phyloP scores from a whole-genome alignment of 2,329 filamentous ascomycete genomes.

The Diaporthe sp. region DNA sequence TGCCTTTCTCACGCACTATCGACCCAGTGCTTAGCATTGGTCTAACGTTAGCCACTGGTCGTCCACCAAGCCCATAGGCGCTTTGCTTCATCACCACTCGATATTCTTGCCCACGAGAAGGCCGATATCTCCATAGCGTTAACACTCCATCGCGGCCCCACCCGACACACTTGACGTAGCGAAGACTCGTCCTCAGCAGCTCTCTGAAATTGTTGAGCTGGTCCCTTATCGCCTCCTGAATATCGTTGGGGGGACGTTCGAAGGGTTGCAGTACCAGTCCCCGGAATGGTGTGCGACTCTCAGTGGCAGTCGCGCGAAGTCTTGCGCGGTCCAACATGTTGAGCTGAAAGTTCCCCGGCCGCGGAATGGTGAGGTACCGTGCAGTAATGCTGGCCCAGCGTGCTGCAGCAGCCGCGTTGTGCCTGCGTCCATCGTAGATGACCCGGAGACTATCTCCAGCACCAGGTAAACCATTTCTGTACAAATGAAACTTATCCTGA shows the following conservation, averaged over 20 bases:
- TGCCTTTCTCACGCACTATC: background rate
- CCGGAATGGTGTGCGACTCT: background rate
- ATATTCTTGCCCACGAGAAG: background rate
- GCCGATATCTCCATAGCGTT: background rate
- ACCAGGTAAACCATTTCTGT: background rate
- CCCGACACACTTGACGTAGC: background rate
- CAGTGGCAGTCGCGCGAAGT: background rate
- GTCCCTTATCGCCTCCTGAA: background rate
- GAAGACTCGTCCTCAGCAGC: background rate
- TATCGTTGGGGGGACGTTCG: background rate
- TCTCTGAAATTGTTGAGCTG: background rate
- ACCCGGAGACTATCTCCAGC: fast-evolving
- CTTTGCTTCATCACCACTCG: background rate
- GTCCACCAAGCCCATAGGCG: background rate
- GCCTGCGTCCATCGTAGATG: background rate
- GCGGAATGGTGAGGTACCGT: background rate
- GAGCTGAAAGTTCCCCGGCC: background rate
- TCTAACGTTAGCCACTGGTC: background rate
- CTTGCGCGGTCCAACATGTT: background rate
- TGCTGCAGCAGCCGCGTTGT: background rate
- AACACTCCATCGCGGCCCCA: background rate
- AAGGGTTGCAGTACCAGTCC: background rate
- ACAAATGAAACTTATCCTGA: background rate
- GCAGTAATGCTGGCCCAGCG: background rate
- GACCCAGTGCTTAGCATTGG: background rate